phyloP scores from a whole-genome alignment of 768 basidiomycete genomes.

The Mycena galopus region DNA sequence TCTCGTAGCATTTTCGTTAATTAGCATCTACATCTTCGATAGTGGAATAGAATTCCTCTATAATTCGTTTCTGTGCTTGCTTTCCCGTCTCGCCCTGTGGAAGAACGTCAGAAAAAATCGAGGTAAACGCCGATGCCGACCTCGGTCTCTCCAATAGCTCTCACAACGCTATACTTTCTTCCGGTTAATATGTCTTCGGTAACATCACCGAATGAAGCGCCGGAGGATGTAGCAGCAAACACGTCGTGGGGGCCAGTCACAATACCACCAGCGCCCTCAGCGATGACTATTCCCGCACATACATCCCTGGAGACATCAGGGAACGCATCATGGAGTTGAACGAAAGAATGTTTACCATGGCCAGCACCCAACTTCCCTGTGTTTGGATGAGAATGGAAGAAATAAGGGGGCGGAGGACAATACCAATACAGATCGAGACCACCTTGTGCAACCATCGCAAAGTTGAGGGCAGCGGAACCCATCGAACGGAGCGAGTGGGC shows the following conservation, averaged over 20 bases:
- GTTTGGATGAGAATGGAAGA: not conserved
- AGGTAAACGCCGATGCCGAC: constrained; percentile 49
- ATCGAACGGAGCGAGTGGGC: constrained; percentile 85
- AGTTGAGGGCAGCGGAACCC: constrained; percentile 89
- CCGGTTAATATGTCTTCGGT: constrained; percentile 80
- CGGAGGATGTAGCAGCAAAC: constrained; percentile 53
- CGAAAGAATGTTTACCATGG: constrained; percentile 59
- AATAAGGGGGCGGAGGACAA: not conserved
- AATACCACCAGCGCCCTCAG: constrained; percentile 88
- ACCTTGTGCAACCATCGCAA: constrained; percentile 88
- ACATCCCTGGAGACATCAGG: constrained; percentile 66
- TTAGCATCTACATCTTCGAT: constrained; percentile 78
- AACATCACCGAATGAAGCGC: constrained; percentile 67
- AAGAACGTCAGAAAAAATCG: constrained; percentile 17
- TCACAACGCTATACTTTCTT: constrained; percentile 84
- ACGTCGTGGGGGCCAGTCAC: constrained; percentile 77
- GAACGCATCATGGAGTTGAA: not conserved
- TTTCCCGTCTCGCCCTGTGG: constrained; percentile 68
- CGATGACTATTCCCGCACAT: constrained; percentile 92
- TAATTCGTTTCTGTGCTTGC: constrained; percentile 84
- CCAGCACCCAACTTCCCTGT: constrained; percentile 85
- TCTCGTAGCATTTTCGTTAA: constrained; percentile 44
- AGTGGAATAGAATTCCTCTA: constrained; percentile 88
- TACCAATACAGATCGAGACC: constrained; percentile 89
- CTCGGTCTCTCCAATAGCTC: constrained; percentile 72